These are phyloP conservation scores for Picea sitchensis DNA, from an alignment of 75 land plant species.

Conservation along the genomic window DNA sequence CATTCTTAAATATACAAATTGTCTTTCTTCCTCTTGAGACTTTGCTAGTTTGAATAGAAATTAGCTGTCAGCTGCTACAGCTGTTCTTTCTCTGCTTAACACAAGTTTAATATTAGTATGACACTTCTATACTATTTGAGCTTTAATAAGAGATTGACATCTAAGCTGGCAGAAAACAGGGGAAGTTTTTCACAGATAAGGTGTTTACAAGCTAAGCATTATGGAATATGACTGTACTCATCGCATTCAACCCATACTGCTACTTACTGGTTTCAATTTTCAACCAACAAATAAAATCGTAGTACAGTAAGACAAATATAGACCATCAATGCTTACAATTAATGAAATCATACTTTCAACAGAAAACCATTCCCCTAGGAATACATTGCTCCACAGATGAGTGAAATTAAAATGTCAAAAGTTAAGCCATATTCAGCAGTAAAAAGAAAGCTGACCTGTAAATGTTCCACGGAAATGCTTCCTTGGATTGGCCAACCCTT, in stretches of 20 bases:
- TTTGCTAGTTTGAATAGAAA: neutral
- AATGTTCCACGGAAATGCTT: neutral
- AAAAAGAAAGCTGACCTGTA: conserved; percentile 37
- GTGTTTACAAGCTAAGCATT: neutral
- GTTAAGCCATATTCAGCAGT: neutral
- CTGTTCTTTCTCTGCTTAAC: neutral
- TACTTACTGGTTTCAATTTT: neutral
- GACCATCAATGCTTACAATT: neutral
- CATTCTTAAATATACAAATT: neutral
- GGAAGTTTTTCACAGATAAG: neutral
- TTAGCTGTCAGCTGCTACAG: too few relatives aligned
- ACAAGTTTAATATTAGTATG: too few relatives aligned
- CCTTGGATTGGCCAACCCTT: neutral
- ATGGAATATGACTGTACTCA: neutral
- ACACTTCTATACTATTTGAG: neutral
- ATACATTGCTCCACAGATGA: neutral
- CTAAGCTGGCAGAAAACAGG: neutral
- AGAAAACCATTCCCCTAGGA: neutral
- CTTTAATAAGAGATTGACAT: neutral
- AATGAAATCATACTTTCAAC: neutral
- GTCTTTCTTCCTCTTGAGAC: neutral
- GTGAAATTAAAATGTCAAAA: neutral
- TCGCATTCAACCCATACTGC: neutral
- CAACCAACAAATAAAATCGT: neutral
- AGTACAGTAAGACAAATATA: neutral